These are phyloP conservation scores for Starmera amethionina DNA, from an alignment of 805 yeast genomes.

Conservation along the genomic window DNA sequence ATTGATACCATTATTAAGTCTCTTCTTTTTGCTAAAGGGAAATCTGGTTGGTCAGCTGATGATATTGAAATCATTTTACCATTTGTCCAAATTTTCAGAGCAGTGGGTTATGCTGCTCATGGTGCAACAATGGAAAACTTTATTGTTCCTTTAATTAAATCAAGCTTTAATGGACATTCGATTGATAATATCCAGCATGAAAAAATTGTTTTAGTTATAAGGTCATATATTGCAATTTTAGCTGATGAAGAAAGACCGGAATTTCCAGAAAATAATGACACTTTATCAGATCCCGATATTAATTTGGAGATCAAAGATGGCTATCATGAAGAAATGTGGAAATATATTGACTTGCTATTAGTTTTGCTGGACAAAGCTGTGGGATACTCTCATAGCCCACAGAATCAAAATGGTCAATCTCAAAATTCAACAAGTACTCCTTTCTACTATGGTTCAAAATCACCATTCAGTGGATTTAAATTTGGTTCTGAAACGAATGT, in stretches of 20 bases:
- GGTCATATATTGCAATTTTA: conserved; percentile 62
- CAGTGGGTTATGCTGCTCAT: conserved; percentile 69
- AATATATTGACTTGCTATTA: conserved; percentile 43
- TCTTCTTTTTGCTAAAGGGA: conserved; percentile 45
- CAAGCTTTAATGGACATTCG: conserved; percentile 45
- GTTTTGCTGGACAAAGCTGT: conserved; percentile 50
- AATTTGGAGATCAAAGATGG: conserved; percentile 19
- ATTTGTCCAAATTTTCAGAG: conserved; percentile 62
- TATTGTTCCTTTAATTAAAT: conserved; percentile 56
- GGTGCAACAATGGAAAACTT: conserved; percentile 75
- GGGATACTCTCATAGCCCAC: conserved; percentile 34
- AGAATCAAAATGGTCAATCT: conserved; percentile 24
- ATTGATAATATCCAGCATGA: conserved; percentile 65
- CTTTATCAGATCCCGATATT: conserved; percentile 22
- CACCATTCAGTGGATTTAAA: conserved; percentile 27
- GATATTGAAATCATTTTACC: conserved; percentile 56
- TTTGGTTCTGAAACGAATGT: conserved; percentile 32
- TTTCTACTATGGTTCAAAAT: conserved; percentile 20
- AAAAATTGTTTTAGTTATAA: conserved; percentile 55
- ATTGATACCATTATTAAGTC: conserved; percentile 54
- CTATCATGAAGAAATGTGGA: conserved; percentile 64
- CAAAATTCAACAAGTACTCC: conserved; percentile 25
- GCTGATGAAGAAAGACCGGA: conserved; percentile 60
- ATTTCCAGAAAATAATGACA: conserved; percentile 49
- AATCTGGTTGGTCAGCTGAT: conserved; percentile 68